Evolutionary conservation across 441 rosid species (phyloP), one percentile per base, ranked within the genome.

Genomic region (Manihot esculenta): DNA sequence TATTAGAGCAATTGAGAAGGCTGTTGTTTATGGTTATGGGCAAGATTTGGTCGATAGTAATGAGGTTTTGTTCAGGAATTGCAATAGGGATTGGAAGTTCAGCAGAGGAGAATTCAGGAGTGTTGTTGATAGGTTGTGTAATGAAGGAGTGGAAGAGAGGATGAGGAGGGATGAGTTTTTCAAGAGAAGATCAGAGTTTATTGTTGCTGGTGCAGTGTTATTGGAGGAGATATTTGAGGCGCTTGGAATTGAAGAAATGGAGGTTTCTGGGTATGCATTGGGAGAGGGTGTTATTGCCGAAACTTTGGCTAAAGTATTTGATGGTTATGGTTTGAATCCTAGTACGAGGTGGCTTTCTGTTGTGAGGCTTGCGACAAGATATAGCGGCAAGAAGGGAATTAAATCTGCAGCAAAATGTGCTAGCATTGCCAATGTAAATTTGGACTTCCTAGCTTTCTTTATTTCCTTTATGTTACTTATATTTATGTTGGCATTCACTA

Each of bases 251-350:
- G 76, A 83, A 64, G 88, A 90, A 61, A 82, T 90, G 92, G 87
- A 83, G 82, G 89, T 88, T 38, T 38, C 90, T 15, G 86, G 73
- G 50, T 90, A 85, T 76, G 85, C 85, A 21, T 84, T 90, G 51
- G 84, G 87, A 41, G 96, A 83, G 69, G 93, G 88, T 74, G 84
- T 88, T 51, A 79, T 88, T 77, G 86, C 93, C 73, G 91, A 90
- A 60, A 77, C 82, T 50, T 51, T 86, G 69, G 76, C 73, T 24
- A 76, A 80, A 49, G 81, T 76, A 70, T 86, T 71, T 63, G 77
- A 62, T 58, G 87, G 86, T 1, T 79, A 79, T 82, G 86, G 80
- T 74, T 69, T 85, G 81, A 85, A 76, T 80, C 86, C 80, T 15
- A 86, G 86, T 85, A 84, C 82, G 5, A 83, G 88, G 84, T 85